These are phyloP conservation scores for Aspergillus incahuasiensis DNA, from an alignment of 495 filamentous ascomycete genomes.

Conservation along the genomic window DNA sequence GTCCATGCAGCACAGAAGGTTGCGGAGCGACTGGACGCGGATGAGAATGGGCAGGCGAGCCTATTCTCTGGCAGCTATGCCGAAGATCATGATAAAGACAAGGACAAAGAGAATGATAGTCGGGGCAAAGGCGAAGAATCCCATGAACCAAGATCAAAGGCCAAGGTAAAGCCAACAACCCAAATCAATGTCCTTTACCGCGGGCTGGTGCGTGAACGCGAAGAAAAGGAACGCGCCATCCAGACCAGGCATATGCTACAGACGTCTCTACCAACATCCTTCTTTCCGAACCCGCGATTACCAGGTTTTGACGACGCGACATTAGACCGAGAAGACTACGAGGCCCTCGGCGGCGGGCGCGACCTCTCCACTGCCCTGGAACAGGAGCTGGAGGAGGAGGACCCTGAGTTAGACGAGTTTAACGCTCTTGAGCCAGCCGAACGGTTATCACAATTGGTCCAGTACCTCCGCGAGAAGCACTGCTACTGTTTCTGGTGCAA, in stretches of 20 bases:
- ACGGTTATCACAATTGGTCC: slow-evolving; percentile 58
- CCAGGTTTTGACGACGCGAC: slow-evolving; percentile 50
- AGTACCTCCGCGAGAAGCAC: slow-evolving; percentile 62
- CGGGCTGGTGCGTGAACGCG: slow-evolving; percentile 61
- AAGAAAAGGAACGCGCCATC: slow-evolving; percentile 64
- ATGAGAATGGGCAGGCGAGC: slow-evolving; percentile 22
- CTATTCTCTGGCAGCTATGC: not conserved
- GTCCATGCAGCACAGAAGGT: slow-evolving; percentile 76
- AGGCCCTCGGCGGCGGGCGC: slow-evolving; percentile 44
- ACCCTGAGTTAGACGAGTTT: slow-evolving; percentile 81
- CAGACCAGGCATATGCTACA: slow-evolving; percentile 67
- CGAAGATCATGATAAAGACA: slow-evolving; percentile 12
- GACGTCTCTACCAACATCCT: slow-evolving; percentile 51
- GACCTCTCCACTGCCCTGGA: slow-evolving; percentile 44
- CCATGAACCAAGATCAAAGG: slow-evolving; percentile 15
- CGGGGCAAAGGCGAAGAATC: slow-evolving; percentile 9
- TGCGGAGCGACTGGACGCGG: slow-evolving; percentile 65
- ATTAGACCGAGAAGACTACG: slow-evolving; percentile 52
- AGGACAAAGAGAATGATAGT: not conserved
- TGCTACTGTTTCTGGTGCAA: slow-evolving; percentile 98
- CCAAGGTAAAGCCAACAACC: slow-evolving; percentile 45
- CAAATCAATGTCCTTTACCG: slow-evolving; percentile 76
- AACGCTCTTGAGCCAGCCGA: slow-evolving; percentile 61
- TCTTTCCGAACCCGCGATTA: slow-evolving; percentile 43
- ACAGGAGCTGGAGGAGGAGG: slow-evolving; percentile 77